These are phyloP conservation scores for Phytophthora pinifolia DNA, from an alignment of 352 stramenopile species.

Conservation along the genomic window DNA sequence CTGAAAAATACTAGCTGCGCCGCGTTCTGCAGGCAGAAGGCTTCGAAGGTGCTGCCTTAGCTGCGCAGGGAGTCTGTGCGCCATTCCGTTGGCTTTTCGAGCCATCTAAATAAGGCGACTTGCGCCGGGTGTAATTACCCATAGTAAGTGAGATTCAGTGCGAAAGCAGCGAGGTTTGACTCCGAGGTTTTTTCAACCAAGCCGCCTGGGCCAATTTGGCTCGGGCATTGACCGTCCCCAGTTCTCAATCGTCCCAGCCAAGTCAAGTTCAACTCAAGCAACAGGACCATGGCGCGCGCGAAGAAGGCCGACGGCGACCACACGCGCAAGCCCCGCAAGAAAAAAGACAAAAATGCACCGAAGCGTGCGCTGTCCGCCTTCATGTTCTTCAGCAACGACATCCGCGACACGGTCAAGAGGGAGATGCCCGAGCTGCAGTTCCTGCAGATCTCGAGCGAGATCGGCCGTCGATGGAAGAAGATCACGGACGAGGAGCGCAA, in stretches of 20 bases:
- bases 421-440: conserved; percentile 88
- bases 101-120: conserved; percentile 28
- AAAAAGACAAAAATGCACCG: conserved; percentile 92
- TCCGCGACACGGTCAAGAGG: conserved; percentile 87
- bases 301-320: conserved; percentile 69
- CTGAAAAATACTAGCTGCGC: conserved; percentile 21
- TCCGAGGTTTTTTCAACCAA: no score
- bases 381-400: conserved; percentile 92
- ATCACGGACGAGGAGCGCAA: conserved; percentile 63
- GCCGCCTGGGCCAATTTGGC: conserved; percentile 6
- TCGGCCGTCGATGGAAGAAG: conserved; percentile 82
- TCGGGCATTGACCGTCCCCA: conserved; percentile 9
- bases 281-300: conserved; percentile 60
- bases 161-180: conserved; percentile 9
- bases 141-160: conserved; percentile 24
- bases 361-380: conserved; percentile 90
- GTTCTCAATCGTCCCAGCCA: conserved; percentile 51
- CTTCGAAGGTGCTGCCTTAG: background rate
- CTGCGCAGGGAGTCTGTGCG: background rate
- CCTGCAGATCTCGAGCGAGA: conserved; percentile 86
- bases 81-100: conserved; percentile 4
- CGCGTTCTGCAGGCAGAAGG: background rate
- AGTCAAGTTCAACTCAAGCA: conserved; percentile 41
- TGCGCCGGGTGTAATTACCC: conserved; percentile 28
- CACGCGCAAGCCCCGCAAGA: conserved; percentile 81